Evolutionary conservation across 2,329 filamentous ascomycete genomes (phyloP).

Genomic region (Sarocladiaceae sp.): DNA sequence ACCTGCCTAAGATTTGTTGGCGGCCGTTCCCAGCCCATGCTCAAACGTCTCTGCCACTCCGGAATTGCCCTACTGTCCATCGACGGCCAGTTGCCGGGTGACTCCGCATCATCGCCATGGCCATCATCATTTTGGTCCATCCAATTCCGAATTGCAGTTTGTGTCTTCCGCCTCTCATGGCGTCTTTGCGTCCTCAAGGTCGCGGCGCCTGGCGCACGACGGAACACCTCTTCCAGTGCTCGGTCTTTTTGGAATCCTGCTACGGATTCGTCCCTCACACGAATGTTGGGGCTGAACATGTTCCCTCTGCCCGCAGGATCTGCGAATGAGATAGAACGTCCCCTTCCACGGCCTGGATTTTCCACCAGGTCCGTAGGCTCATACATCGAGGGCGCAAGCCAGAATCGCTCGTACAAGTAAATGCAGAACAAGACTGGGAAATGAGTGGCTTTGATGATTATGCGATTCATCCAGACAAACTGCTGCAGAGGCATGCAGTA

Average conservation of each 20-base stretch:
- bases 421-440: slow-evolving; percentile 84
- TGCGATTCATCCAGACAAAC: slow-evolving; percentile 85
- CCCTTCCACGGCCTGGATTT: slow-evolving; percentile 49
- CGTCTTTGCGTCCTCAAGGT: slow-evolving; percentile 56
- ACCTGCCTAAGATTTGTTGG: slow-evolving; percentile 43
- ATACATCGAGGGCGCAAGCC: slow-evolving; percentile 71
- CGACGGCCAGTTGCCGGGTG: slow-evolving; percentile 44
- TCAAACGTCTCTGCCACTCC: slow-evolving; percentile 50
- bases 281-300: slow-evolving; percentile 68
- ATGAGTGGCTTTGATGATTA: slow-evolving; percentile 86
- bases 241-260: slow-evolving; percentile 86
- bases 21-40: slow-evolving; percentile 42
- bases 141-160: slow-evolving; percentile 83
- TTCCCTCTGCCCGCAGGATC: slow-evolving; percentile 52
- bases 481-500: slow-evolving; percentile 74
- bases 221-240: slow-evolving; percentile 87
- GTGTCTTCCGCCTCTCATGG: slow-evolving; percentile 66
- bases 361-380: slow-evolving; percentile 87
- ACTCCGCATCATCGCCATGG: too few relatives aligned
- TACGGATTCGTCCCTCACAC: slow-evolving; percentile 80
- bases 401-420: slow-evolving; percentile 78
- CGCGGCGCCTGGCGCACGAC: slow-evolving; percentile 62
- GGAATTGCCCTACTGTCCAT: slow-evolving; percentile 40
- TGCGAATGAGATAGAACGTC: slow-evolving; percentile 50
- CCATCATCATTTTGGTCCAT: slow-evolving; percentile 69